These are phyloP conservation scores for Papilionanthe hybrid DNA, from an alignment of 116 monocot species.

Conservation along the genomic window DNA sequence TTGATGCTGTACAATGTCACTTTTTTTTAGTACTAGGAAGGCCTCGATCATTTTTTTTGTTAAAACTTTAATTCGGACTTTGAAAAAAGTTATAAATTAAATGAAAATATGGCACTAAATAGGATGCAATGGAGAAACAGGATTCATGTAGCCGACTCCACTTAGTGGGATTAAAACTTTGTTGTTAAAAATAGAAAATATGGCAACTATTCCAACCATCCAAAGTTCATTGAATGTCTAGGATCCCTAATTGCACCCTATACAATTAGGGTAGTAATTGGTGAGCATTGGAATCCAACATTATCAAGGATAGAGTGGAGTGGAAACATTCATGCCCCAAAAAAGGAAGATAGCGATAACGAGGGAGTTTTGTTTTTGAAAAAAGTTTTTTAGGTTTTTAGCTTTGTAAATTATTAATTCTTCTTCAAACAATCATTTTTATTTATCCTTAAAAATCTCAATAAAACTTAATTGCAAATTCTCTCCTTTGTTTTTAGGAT, in stretches of 20 bases:
- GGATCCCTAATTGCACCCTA: neutral
- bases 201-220: neutral
- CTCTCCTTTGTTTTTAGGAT: neutral
- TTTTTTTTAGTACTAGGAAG: neutral
- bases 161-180: no score
- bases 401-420: neutral
- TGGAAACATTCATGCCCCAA: neutral
- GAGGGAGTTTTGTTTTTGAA: neutral
- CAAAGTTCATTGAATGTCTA: neutral
- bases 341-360: neutral
- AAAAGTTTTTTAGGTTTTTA: neutral
- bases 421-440: no score
- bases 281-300: neutral
- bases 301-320: neutral
- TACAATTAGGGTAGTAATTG: neutral
- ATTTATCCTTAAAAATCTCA: neutral
- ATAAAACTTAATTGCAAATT: neutral
- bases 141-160: no score
- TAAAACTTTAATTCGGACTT: neutral
- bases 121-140: no score
- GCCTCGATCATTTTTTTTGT: neutral
- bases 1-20: neutral
- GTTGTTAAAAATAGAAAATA: no score
- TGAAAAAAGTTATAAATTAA: no score
- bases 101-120: no score